Evolutionary conservation across 169 alveolate species (phyloP).

Genomic region (Eimeria brunetti): DNA sequence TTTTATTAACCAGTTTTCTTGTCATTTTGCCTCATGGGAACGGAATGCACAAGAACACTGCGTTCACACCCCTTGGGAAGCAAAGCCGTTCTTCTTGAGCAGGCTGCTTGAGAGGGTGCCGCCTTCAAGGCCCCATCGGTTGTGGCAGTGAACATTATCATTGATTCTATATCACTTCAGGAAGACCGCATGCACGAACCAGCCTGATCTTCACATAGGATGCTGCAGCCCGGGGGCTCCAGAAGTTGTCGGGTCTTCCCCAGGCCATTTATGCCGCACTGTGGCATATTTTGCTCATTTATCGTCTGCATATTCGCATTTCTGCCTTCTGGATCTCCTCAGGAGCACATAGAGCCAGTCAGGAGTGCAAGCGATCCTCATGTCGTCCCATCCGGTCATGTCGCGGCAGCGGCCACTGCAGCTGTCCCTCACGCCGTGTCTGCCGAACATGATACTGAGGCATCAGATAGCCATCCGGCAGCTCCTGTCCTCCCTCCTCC

Average conservation of each 20-base stretch:
- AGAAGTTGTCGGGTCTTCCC: conserved; percentile 37
- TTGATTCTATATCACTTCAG: not conserved
- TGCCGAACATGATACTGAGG: conserved; percentile 2
- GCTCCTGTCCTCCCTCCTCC: not conserved
- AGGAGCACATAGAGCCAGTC: conserved; percentile 17
- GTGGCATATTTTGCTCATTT: conserved; percentile 16
- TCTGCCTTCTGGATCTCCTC: not conserved
- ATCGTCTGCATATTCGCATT: conserved; percentile 17
- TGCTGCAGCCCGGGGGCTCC: conserved; percentile 38
- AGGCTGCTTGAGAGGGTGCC: conserved; percentile 13
- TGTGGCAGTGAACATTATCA: conserved; percentile 16
- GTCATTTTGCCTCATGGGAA: conserved; percentile 32
- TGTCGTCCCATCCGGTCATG: not conserved
- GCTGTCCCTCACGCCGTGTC: not conserved
- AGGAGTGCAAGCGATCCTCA: not conserved
- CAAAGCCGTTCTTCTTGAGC: conserved; percentile 30
- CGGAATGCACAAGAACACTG: conserved; percentile 36
- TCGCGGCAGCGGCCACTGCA: conserved; percentile 12
- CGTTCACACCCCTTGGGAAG: conserved; percentile 19
- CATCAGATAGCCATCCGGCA: not conserved
- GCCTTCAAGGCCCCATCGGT: not conserved
- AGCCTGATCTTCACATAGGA: conserved; percentile 18
- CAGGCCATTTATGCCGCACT: conserved; percentile 16
- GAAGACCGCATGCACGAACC: conserved; percentile 23
- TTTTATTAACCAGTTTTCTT: conserved; percentile 25